Evolutionary conservation across 306 rosid genomes (phyloP).

Genomic region (Quercus cerris): DNA sequence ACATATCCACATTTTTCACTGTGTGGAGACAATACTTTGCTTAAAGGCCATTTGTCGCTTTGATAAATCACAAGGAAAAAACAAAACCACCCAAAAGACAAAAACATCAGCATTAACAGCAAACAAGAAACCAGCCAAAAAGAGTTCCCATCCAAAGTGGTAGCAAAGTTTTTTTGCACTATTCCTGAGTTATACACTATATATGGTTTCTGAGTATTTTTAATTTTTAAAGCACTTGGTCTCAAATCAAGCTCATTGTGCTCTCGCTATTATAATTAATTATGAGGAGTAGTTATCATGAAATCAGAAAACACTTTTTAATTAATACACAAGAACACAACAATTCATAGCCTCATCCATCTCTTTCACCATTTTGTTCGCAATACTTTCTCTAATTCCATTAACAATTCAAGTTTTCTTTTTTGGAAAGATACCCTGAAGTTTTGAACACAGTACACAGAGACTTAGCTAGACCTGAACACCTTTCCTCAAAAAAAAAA

Average conservation of each 20-base stretch:
- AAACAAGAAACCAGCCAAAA: not conserved
- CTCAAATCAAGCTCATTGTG: too few species aligned
- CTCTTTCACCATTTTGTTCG: constrained; percentile 45
- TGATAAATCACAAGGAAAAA: too few species aligned
- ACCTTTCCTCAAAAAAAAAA: not conserved
- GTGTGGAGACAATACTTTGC: too few species aligned
- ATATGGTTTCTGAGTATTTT: not conserved
- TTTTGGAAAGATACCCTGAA: constrained; percentile 18
- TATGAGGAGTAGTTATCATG: constrained; percentile 30
- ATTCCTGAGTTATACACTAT: not conserved
- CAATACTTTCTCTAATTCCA: constrained; percentile 15
- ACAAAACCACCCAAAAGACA: not conserved
- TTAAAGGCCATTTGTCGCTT: too few species aligned
- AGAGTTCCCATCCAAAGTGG: not conserved
- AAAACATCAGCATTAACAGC: not conserved
- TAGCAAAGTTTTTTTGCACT: not conserved
- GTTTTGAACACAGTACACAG: not conserved
- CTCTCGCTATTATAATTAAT: not conserved
- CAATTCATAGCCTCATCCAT: constrained; percentile 24
- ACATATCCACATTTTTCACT: too few species aligned
- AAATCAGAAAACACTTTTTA: constrained; percentile 18
- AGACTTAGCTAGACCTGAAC: not conserved
- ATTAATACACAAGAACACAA: constrained; percentile 24
- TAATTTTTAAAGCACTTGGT: too few species aligned
- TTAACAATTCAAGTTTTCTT: constrained; percentile 16